Conservation (phyloP, 2,329 filamentous ascomycete genomes). For the Atkinsonella hypoxylon region DNA sequence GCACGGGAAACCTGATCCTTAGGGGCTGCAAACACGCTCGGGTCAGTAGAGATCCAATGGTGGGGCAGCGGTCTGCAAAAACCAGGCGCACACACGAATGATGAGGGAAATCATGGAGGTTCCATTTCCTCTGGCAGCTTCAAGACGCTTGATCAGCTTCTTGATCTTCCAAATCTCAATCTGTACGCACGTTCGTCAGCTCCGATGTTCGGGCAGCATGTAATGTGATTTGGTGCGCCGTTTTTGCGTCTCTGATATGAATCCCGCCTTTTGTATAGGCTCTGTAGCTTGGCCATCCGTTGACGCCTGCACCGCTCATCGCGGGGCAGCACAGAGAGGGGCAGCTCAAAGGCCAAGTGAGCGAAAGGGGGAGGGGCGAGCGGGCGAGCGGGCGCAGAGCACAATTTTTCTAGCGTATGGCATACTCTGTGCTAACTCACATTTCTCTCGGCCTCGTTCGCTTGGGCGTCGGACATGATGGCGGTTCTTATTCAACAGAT, state of each 20-base stretch:
- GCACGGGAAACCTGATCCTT: constrained; percentile 96
- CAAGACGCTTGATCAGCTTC: constrained; percentile 98
- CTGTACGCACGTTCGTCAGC: constrained; percentile 22
- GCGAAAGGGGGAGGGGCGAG: constrained; percentile 1
- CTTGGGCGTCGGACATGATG: constrained; percentile 79
- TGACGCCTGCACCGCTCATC: constrained; percentile 6
- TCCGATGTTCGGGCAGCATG: neutral
- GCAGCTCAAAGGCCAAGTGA: constrained; percentile 8
- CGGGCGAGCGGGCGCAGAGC: constrained; percentile 5
- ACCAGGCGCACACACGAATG: constrained; percentile 57
- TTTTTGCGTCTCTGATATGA: neutral
- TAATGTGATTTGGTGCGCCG: neutral
- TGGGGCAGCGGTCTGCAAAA: neutral
- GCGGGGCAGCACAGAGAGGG: constrained; percentile 21
- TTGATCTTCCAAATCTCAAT: constrained; percentile 95
- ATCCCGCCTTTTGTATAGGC: neutral
- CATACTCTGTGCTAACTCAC: constrained; percentile 28
- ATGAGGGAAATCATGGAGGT: constrained; percentile 99
- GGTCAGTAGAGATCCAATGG: constrained; percentile 4
- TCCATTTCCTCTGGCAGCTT: constrained; percentile 94
- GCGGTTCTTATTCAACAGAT: constrained; percentile 14
- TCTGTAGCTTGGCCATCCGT: neutral
- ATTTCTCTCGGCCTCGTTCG: constrained; percentile 97
- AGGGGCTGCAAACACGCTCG: constrained; percentile 47
- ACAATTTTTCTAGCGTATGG: constrained; percentile 9